Percentiles rank a stretch among this genome's conserved stretches.
Conservation (phyloP, 805 yeast genomes). For the Barnettozyma salicaria region DNA sequence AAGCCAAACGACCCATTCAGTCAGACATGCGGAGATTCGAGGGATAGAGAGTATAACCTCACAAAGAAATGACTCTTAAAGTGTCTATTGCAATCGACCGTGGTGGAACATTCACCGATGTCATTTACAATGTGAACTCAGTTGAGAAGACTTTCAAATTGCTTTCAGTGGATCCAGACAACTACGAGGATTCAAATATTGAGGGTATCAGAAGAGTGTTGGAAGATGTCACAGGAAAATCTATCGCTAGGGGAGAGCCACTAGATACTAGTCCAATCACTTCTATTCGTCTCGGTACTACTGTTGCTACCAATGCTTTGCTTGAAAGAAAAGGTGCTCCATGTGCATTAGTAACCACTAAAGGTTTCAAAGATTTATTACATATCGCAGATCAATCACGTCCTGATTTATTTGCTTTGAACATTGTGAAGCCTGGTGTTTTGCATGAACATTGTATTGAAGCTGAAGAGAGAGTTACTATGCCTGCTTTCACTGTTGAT, state of each 20-base stretch:
- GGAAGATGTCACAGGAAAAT: slow-evolving; percentile 31
- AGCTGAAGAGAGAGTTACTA: slow-evolving; percentile 48
- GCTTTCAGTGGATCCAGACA: slow-evolving; percentile 42
- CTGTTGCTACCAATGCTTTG: slow-evolving; percentile 50
- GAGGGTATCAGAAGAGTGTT: slow-evolving; percentile 45
- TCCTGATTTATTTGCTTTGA: slow-evolving; percentile 45
- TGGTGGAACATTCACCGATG: slow-evolving; percentile 46
- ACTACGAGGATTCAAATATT: slow-evolving; percentile 45
- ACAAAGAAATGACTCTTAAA: slow-evolving; percentile 8
- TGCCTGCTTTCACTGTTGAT: slow-evolving; percentile 63
- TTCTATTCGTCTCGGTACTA: slow-evolving; percentile 43
- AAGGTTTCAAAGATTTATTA: slow-evolving; percentile 45
- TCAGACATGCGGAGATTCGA: slow-evolving; percentile 31
- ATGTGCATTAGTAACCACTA: slow-evolving; percentile 43
- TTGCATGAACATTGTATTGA: slow-evolving; percentile 40
- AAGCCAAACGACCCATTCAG: no score
- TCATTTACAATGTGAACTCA: slow-evolving; percentile 36
- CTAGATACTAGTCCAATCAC: slow-evolving; percentile 34
- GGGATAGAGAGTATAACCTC: no score
- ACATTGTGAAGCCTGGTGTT: slow-evolving; percentile 42
- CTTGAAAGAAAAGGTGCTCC: slow-evolving; percentile 46
- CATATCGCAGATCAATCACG: slow-evolving; percentile 49
- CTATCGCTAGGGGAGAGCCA: slow-evolving; percentile 29
- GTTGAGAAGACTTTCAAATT: slow-evolving; percentile 40
- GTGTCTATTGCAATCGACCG: slow-evolving; percentile 19